Conservation (phyloP, 2,329 filamentous ascomycete species). For the Colletotrichum phormii region DNA sequence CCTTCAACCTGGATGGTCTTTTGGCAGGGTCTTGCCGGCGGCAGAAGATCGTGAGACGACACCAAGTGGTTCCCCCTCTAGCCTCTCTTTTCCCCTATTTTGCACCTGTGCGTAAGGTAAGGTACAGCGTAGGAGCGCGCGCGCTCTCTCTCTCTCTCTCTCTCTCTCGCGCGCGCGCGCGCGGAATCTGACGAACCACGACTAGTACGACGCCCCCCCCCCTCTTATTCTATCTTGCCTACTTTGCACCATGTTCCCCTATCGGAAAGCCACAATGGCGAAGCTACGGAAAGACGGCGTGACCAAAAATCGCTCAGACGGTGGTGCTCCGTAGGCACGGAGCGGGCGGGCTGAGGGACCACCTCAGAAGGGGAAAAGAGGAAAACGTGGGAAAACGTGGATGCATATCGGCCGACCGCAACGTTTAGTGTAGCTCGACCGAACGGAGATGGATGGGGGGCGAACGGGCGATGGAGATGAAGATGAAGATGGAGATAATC, state of each 20-base stretch:
- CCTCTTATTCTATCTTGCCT: neutral
- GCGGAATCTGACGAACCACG: neutral
- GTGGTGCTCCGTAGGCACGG: constrained; percentile 11
- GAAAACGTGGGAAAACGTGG: constrained; percentile 15
- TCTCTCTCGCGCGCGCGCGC: too few species aligned
- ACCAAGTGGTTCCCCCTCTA: constrained; percentile 15
- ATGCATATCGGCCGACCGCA: neutral
- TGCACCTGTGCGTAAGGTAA: neutral
- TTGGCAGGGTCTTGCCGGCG: neutral
- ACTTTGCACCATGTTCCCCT: neutral
- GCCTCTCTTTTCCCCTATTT: neutral
- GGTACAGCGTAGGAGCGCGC: neutral
- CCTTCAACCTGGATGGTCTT: neutral
- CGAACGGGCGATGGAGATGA: neutral
- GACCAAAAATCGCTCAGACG: constrained; percentile 23
- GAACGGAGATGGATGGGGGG: neutral
- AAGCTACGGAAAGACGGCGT: neutral
- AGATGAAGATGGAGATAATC: neutral
- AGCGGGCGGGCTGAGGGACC: neutral
- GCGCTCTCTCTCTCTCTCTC: too few species aligned
- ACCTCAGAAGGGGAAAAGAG: neutral
- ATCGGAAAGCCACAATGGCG: neutral
- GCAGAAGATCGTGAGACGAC: constrained; percentile 22
- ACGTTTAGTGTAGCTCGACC: neutral
- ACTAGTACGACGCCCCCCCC: neutral